Percentiles rank a stretch among this genome's conserved stretches.
phyloP scores from a whole-genome alignment of 306 rosid genomes.

The Macrotyloma uniflorum region DNA sequence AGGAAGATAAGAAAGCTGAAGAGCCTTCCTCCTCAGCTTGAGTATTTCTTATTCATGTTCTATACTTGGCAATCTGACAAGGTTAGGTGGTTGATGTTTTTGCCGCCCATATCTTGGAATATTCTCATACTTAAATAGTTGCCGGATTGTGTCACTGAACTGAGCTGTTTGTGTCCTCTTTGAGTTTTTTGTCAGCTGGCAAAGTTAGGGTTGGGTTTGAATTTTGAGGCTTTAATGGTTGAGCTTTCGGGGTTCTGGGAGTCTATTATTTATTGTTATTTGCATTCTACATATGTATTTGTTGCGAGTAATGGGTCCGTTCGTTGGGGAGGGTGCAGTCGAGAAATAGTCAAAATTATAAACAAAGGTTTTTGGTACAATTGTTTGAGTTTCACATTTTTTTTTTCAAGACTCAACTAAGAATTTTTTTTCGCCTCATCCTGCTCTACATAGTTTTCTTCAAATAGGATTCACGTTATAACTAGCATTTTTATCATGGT shows the following conservation, averaged over 20 bases:
- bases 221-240: conserved; percentile 46
- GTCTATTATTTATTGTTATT: conserved; percentile 41
- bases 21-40: conserved; percentile 62
- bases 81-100: conserved; percentile 51
- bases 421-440: background rate
- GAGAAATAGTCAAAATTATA: conserved; percentile 30
- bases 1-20: conserved; percentile 58
- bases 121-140: conserved; percentile 44
- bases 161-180: conserved; percentile 47
- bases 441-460: background rate
- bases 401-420: background rate
- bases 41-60: conserved; percentile 38
- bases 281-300: conserved; percentile 45
- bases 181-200: conserved; percentile 51
- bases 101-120: conserved; percentile 45
- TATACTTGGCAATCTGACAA: conserved; percentile 48
- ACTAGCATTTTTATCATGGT: background rate
- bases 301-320: conserved; percentile 38
- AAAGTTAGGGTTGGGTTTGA: conserved; percentile 52
- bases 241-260: conserved; percentile 52
- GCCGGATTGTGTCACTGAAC: conserved; percentile 51
- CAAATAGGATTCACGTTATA: too few relatives aligned
- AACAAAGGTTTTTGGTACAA: conserved; percentile 43
- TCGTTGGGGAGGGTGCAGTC: conserved; percentile 42
- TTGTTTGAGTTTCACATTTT: conserved; percentile 35